These are phyloP conservation scores for Candida broadrunensis DNA, from an alignment of 805 yeast species.

Conservation along the genomic window DNA sequence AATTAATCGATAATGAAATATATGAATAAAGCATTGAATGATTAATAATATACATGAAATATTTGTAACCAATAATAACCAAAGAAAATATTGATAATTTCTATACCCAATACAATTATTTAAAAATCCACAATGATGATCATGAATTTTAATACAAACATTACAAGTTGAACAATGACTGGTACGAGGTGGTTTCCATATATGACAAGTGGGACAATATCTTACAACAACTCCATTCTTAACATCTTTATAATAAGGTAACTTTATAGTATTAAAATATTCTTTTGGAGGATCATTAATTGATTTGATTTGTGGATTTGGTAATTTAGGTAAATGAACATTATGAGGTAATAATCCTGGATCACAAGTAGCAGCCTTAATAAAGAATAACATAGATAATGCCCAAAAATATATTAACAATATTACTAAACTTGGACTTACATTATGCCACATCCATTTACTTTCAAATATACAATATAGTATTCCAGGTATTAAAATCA, in stretches of 20 bases:
- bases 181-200: conserved; percentile 72
- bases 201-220: conserved; percentile 52
- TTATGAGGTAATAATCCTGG: conserved; percentile 73
- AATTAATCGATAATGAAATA: conserved; percentile 17
- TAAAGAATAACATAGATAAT: conserved; percentile 44
- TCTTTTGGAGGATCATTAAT: conserved; percentile 48
- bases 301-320: conserved; percentile 7
- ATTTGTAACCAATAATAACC: conserved; percentile 25
- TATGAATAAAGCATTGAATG: conserved; percentile 17
- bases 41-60: conserved; percentile 17
- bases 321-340: conserved; percentile 47
- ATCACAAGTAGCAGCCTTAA: conserved; percentile 57
- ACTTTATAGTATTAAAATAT: conserved; percentile 46
- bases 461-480: conserved; percentile 49
- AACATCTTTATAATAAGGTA: conserved; percentile 41
- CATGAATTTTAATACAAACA: conserved; percentile 61
- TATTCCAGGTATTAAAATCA: conserved; percentile 45
- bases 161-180: conserved; percentile 71
- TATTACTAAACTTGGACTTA: conserved; percentile 55
- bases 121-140: conserved; percentile 71
- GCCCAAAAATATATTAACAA: conserved; percentile 59
- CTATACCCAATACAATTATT: conserved; percentile 42
- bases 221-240: conserved; percentile 42
- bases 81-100: conserved; percentile 33
- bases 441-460: conserved; percentile 53